Evolutionary conservation across 345 rosid genomes (phyloP).

Genomic region (Euclidium syriacum): DNA sequence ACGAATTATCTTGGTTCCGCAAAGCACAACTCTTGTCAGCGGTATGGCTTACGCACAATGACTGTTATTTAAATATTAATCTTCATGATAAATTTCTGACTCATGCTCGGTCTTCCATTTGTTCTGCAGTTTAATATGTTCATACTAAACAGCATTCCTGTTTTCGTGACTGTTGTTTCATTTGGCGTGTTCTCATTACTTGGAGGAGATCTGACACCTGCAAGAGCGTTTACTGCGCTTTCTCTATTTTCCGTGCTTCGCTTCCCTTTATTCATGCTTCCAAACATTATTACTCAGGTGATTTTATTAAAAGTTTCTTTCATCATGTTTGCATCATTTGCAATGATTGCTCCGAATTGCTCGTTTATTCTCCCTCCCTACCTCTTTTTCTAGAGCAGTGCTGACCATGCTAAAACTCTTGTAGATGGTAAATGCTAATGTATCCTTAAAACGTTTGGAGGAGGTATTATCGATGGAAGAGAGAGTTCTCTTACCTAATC

Average conservation of each 20-base stretch:
- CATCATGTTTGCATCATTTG: neutral
- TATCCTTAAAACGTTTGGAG: constrained; percentile 90
- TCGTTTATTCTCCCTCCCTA: neutral
- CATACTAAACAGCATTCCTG: constrained; percentile 86
- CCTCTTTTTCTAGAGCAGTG: neutral
- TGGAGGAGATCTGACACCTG: constrained; percentile 97
- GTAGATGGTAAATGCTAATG: constrained; percentile 91
- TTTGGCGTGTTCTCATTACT: constrained; percentile 94
- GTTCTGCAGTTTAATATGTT: constrained; percentile 72
- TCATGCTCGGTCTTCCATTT: constrained; percentile 32
- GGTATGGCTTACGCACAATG: constrained; percentile 41
- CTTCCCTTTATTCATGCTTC: constrained; percentile 94
- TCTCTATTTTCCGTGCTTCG: constrained; percentile 97
- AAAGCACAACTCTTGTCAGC: constrained; percentile 86
- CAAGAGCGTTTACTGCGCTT: constrained; percentile 93
- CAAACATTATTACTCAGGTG: constrained; percentile 94
- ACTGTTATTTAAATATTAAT: no score
- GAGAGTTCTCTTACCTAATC: constrained; percentile 88
- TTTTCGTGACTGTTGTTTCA: constrained; percentile 82
- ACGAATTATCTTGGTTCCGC: constrained; percentile 94
- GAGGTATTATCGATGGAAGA: constrained; percentile 87
- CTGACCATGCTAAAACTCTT: constrained; percentile 19
- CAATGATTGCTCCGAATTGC: neutral
- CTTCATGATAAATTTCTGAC: constrained; percentile 18
- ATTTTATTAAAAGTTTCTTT: neutral